Conservation (phyloP, 2,329 filamentous ascomycete species). For the Sarocladiaceae sp. region DNA sequence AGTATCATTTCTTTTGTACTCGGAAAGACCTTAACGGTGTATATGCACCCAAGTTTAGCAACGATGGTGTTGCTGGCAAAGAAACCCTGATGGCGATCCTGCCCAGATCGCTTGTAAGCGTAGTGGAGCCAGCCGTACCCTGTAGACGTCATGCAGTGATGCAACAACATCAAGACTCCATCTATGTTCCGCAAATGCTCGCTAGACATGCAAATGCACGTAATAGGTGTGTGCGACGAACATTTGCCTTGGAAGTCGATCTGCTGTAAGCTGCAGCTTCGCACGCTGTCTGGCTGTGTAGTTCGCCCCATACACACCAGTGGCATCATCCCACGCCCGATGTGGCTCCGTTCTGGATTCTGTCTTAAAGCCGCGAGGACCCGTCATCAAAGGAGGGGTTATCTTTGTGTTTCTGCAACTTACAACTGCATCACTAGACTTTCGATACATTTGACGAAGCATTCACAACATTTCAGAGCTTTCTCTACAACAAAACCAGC, state of each 20-base stretch:
- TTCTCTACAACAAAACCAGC: background rate
- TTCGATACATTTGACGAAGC: background rate
- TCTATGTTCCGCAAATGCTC: too few species aligned
- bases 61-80: too few species aligned
- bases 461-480: background rate
- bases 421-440: background rate
- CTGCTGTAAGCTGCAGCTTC: background rate
- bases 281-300: background rate
- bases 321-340: background rate
- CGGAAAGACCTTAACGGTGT: too few species aligned
- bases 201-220: slow-evolving; percentile 1
- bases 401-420: background rate
- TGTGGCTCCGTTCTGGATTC: background rate
- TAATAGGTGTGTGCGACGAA: background rate
- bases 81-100: background rate
- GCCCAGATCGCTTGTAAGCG: background rate
- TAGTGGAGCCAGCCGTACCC: background rate
- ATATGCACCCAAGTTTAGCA: too few species aligned
- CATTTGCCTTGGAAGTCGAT: background rate
- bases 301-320: background rate
- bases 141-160: background rate
- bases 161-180: background rate
- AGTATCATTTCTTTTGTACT: too few species aligned
- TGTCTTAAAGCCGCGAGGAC: slow-evolving; percentile 5
- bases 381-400: slow-evolving; percentile 2